A percentile compares a stretch with the other conserved stretches of the same genome.
Conservation (phyloP, 139 green algal genomes). For the Pedinophyceae sp. region DNA sequence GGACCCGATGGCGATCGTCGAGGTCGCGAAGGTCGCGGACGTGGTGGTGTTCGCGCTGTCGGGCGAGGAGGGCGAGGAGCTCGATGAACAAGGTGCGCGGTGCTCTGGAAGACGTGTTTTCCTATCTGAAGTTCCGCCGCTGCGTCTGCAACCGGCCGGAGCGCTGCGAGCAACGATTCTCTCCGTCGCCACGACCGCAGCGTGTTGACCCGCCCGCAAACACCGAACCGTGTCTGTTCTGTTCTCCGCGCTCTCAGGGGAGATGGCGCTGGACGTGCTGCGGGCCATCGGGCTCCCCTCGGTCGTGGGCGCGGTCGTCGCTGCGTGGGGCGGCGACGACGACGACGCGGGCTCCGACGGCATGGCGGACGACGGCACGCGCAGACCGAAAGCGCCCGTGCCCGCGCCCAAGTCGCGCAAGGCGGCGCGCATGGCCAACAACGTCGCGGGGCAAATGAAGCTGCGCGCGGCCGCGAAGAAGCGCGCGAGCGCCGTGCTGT, state of each 20-base stretch:
- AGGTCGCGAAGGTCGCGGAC: constrained; percentile 32
- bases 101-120: not conserved
- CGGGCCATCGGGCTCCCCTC: constrained; percentile 51
- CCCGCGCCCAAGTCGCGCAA: no score
- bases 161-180: not conserved
- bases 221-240: not conserved
- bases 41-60: constrained; percentile 43
- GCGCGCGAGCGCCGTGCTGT: constrained; percentile 37
- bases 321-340: not conserved
- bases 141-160: not conserved
- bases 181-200: not conserved
- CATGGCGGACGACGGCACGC: not conserved
- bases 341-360: not conserved
- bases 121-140: not conserved
- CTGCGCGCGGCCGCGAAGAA: constrained; percentile 54
- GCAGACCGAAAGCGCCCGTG: no score
- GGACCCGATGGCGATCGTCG: constrained; percentile 43
- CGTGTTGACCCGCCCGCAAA: not conserved
- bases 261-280: constrained; percentile 38
- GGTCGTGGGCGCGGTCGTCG: constrained; percentile 23
- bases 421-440: no score
- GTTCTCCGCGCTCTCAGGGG: constrained; percentile 11
- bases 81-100: not conserved
- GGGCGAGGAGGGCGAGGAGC: constrained; percentile 13
- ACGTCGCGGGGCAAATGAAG: constrained; percentile 33